These are phyloP conservation scores for Phlebopus sp. DNA, from an alignment of 1,284 basidiomycete genomes.

Conservation along the genomic window DNA sequence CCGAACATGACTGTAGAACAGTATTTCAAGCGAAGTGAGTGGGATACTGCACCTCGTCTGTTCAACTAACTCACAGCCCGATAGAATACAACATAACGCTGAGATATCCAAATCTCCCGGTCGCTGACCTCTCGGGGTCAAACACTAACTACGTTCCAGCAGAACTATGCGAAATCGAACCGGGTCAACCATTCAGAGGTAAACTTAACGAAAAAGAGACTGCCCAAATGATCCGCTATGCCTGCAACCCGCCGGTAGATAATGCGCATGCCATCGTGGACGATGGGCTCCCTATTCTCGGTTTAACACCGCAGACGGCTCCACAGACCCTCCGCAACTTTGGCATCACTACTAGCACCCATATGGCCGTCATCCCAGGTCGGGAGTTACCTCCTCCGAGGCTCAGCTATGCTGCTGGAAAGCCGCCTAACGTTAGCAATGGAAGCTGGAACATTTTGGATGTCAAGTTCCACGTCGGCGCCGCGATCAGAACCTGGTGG, in stretches of 20 bases:
- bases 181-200: conserved; percentile 52
- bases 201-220: conserved; percentile 55
- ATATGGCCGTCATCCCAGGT: conserved; percentile 62
- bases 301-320: conserved; percentile 37
- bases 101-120: conserved; percentile 52
- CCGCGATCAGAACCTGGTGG: conserved; percentile 50
- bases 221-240: conserved; percentile 59
- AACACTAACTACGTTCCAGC: conserved; percentile 53
- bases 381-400: conserved; percentile 58
- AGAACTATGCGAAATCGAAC: conserved; percentile 67
- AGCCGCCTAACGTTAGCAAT: conserved; percentile 42
- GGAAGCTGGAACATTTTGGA: conserved; percentile 73
- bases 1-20: conserved; percentile 52
- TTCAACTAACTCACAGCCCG: background rate
- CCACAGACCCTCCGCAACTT: conserved; percentile 43
- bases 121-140: conserved; percentile 53
- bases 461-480: conserved; percentile 59
- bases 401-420: conserved; percentile 51
- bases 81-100: conserved; percentile 59
- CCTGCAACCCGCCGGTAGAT: conserved; percentile 54
- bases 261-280: conserved; percentile 58
- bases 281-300: conserved; percentile 55
- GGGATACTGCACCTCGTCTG: background rate
- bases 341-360: conserved; percentile 47
- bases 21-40: conserved; percentile 65